Base-by-base conservation (phyloP, 768 basidiomycete species). In the Gloeostereum incarnatum region DNA sequence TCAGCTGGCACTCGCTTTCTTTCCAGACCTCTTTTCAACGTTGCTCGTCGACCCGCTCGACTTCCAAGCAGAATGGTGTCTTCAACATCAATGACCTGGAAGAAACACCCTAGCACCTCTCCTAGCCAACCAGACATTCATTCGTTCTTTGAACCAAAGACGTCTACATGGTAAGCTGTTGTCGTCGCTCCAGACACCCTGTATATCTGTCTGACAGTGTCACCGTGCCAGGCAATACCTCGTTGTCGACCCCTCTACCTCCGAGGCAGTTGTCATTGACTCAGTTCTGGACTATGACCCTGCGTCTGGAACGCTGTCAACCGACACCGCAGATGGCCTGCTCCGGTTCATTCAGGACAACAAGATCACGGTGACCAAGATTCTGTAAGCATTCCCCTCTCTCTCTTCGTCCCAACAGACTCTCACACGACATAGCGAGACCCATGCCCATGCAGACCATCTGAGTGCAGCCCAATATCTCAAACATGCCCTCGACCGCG, bases 161-260 rank as follows among this genome's bases (percentile, higher is more conserved):
- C 55, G n/a, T 47, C 42, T 1, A 49, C 55, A 30, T 54, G 51
- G 50, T 38, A 21, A 14, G 40, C 29, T 14, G 5, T 17, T 8
- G 18, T 39, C 11, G 14, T n/a, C n/a, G n/a, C n/a, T n/a, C 13
- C 33, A 2, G 4, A 16, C 21, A n/a, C 13, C 23, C n/a, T 25
- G 16, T 24, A 4, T 29, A 21, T 6, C 17, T 1, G 13, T 23
- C 14, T 7, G n/a, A 25, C 16, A 13, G 24, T 20, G 18, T 23
- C 30, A 13, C 33, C n/a, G 9, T 37, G 8, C 8, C 13, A 51
- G 75, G 45, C 75, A 78, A 52, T 72, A 72, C 40, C 63, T 80
- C 45, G 72, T 75, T 45, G 68, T 62, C 13, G 76, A 78, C 48
- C 73, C 73, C 4, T 57, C 58, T 26, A 76, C 74, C 40, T 47